Evolutionary conservation across 331 rosid species (phyloP), one percentile per base, ranked within the genome.

Genomic region (Cucumis variabilis): DNA sequence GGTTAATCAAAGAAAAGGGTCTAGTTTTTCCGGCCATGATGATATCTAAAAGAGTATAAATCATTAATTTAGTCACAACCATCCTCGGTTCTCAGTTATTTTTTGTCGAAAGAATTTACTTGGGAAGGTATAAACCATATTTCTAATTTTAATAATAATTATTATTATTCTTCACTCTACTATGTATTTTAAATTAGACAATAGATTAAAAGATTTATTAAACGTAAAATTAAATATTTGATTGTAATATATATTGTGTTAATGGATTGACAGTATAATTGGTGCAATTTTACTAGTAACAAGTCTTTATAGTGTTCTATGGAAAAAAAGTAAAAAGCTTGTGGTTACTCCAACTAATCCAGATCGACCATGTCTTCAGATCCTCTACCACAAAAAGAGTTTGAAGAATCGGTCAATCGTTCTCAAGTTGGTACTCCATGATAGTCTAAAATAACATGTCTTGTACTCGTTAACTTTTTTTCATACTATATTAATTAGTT

Each of bases 291-390:
- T 95, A 87, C 76, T 93, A 83, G 93, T 90, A 37, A 55, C 62
- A 58, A 91, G 98, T 76, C 93, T 95, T 37, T 93, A 93, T 86
- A 46, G 89, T 86, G 94, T 95, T 81, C 72, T 93, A 8, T 95
- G 96, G 98, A 94, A 90, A 20, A 93, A 92, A 84, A 84, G 88
- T 88, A 89, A 88, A 88, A 95, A 95, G 46, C 87, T 51, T 21
- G 48, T 15, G 11, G 14, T 53, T 12, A 30, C 68, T 51, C 55
- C 77, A 20, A 69, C 19, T 21, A 12, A 24, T 10, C 60, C 3
- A 53, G 25, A 21, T 1, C 86, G 13, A 62, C 73, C 27, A 37
- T 48, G 14, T 48, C 53, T 48, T 13, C 53, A 11, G 53, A 48
- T 48, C 0, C 58, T 21, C 33, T 21, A 13, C 86, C 9, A 63